A percentile compares a stretch with the other conserved stretches of the same genome.
These are phyloP conservation scores for Sicyos edulis DNA, from an alignment of 306 rosid species.

Conservation along the genomic window DNA sequence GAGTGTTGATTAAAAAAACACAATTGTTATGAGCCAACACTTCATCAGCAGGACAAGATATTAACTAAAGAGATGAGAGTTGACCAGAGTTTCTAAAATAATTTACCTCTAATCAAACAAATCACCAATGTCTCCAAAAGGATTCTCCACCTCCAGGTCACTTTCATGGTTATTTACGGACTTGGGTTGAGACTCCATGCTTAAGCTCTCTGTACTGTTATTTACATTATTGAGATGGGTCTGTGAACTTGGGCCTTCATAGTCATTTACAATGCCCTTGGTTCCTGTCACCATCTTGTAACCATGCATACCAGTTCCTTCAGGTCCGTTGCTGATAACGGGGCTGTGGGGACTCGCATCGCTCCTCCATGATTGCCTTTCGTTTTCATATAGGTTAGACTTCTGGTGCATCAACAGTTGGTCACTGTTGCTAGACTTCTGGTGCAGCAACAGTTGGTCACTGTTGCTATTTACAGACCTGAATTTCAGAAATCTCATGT, in stretches of 20 bases:
- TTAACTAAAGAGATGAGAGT: conserved; percentile 5
- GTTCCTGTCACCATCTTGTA: conserved; percentile 34
- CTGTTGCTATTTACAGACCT: conserved; percentile 8
- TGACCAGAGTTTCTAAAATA: background rate
- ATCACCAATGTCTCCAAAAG: conserved; percentile 42
- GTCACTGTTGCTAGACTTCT: conserved; percentile 25
- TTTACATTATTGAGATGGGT: conserved; percentile 69
- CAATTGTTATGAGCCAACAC: conserved; percentile 9
- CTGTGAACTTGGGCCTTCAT: conserved; percentile 44
- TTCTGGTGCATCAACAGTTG: conserved; percentile 33
- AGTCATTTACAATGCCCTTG: conserved; percentile 55
- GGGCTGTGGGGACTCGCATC: conserved; percentile 35
- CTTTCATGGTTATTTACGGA: conserved; percentile 61
- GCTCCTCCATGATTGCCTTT: conserved; percentile 38
- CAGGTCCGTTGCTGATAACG: conserved; percentile 31
- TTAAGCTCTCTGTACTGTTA: conserved; percentile 57
- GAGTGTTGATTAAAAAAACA: conserved; percentile 14
- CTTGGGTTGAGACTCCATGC: conserved; percentile 56
- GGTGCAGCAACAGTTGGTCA: conserved; percentile 29
- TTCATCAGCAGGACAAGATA: conserved; percentile 13
- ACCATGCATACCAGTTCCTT: conserved; percentile 43
- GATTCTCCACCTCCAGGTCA: conserved; percentile 66
- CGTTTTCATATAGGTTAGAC: conserved; percentile 38
- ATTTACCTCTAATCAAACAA: conserved; percentile 46
- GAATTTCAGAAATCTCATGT: background rate